Evolutionary conservation across 164 flowering plant genomes (phyloP).

Genomic region (Vitis amurensis): DNA sequence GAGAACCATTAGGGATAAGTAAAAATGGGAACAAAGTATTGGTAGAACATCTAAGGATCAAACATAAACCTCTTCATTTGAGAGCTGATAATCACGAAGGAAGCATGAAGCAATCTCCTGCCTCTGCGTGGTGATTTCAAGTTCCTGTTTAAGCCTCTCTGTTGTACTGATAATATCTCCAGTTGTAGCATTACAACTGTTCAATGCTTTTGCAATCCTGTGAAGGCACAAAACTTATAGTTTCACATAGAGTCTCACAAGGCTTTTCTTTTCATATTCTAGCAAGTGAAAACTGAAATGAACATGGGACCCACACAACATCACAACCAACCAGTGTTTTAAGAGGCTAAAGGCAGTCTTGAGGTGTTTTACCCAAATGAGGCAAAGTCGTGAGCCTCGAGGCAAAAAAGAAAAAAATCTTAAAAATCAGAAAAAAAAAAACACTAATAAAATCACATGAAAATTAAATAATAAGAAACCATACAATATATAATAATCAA

Average conservation of each 20-base stretch:
- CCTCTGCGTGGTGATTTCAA: slow-evolving; percentile 79
- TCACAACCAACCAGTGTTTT: no score
- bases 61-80: slow-evolving; percentile 74
- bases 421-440: no score
- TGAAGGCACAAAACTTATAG: neutral
- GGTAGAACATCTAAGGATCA: neutral
- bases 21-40: neutral
- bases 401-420: no score
- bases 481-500: no score
- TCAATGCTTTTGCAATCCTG: slow-evolving; percentile 86
- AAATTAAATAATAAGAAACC: no score
- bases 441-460: no score
- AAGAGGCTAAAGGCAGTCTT: no score
- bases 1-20: slow-evolving; percentile 7
- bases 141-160: slow-evolving; percentile 91
- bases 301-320: neutral
- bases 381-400: no score
- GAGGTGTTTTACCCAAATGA: no score
- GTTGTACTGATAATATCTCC: slow-evolving; percentile 91
- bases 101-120: slow-evolving; percentile 93
- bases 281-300: neutral
- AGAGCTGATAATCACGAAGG: slow-evolving; percentile 94
- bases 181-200: slow-evolving; percentile 75
- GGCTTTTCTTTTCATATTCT: neutral
- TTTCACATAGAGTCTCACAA: neutral